These are phyloP conservation scores for Thamnidium elegans DNA, from an alignment of 192 early-diverging fungal genomes.

Conservation along the genomic window DNA sequence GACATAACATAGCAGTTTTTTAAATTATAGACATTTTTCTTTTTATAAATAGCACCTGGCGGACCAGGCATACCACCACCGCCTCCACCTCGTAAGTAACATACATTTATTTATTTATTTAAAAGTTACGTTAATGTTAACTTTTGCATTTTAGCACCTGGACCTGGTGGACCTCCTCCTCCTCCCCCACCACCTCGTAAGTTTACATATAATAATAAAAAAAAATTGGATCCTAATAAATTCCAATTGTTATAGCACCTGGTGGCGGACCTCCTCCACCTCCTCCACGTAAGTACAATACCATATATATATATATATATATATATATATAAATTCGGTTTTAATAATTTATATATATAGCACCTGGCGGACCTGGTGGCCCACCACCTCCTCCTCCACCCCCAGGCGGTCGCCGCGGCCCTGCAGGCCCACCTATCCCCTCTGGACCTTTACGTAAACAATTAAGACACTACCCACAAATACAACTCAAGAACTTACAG, in stretches of 20 bases:
- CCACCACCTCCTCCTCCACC: conserved; percentile 37
- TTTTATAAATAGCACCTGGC: background rate
- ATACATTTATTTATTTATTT: background rate
- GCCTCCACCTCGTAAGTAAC: conserved; percentile 13
- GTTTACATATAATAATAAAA: background rate
- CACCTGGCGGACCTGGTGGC: conserved; percentile 15
- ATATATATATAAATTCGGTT: background rate
- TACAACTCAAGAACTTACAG: conserved; percentile 34
- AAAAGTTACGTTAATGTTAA: background rate
- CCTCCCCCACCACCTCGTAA: conserved; percentile 19
- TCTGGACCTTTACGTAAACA: conserved; percentile 25
- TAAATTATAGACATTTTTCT: no score
- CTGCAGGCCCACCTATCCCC: conserved; percentile 24
- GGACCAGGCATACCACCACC: conserved; percentile 1
- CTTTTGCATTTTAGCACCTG: conserved; percentile 7
- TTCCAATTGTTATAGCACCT: conserved; percentile 6
- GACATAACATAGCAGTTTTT: no score
- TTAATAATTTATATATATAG: background rate
- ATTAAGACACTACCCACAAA: conserved; percentile 26
- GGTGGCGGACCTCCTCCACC: conserved; percentile 10
- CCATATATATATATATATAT: background rate
- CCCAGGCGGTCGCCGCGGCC: conserved; percentile 22
- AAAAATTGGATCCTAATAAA: background rate
- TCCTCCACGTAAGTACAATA: conserved; percentile 15
- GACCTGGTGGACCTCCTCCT: background rate